Base-by-base conservation (phyloP, 208 protist species). In the Leishmania major region DNA sequence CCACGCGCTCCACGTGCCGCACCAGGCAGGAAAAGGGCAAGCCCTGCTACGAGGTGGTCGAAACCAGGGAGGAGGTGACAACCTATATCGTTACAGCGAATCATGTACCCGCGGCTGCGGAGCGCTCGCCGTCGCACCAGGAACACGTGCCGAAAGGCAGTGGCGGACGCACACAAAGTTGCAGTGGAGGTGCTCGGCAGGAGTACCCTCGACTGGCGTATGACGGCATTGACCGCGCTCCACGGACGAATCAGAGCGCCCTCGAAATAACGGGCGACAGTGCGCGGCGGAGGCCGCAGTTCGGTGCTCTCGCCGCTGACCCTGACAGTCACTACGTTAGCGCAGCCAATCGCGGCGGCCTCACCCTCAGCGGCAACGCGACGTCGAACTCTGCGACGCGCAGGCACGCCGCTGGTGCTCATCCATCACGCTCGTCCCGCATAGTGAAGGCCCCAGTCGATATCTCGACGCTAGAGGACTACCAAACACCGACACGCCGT, bases 381-480 rank as follows among this genome's bases (percentile, higher is more conserved):
- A 72, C 59, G 19, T 4, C 45, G 22, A 82, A 49, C 72, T 49
- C 62, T 22, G 57, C 72, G 25, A 47, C 77, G n/a, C 72, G 82
- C 19, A 51, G 60, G 0, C 77, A 69, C 77, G 19, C 8, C 77
- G 57, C 22, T 55, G 70, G 49, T 47, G 35, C 17, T 11, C 79
- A 25, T 1, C 35, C 19, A 28, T 57, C 31, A 66, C 82, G 73
- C 3, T 64, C 60, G 3, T 60, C 62, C 8, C 72, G 82, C 17
- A 19, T 79, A 60, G 77, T 78, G 49, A 69, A 83, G 75, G 77
- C 67, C 1, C 75, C 78, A 35, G 78, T 71, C 13, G 83, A 86
- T 60, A 66, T 83, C 35, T 43, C 47, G 28, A 37, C 55, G 45
- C 10, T 86, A 55, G 83, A 86, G 47, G 83, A 86, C 79, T 86